Base-by-base conservation (phyloP, 768 basidiomycete species). In the Leucogyrophana mollusca region DNA sequence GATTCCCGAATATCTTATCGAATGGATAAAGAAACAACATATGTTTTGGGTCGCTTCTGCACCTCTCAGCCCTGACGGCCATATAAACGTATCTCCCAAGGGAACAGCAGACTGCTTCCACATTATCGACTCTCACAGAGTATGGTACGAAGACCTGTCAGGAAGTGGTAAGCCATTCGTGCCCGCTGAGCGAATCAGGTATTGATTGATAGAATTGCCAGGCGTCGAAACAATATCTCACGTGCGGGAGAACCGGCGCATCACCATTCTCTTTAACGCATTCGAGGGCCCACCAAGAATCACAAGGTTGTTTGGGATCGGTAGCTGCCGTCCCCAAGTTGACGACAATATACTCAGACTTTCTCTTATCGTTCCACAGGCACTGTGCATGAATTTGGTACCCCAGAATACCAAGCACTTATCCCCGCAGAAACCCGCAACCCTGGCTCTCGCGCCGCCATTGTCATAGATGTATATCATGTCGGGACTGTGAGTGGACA, bases 91-190 rank as follows among this genome's bases (percentile, higher is more conserved):
- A 2, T 86, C 83, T 1, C 83, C 86, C 1, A 87, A 89, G 58
- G 82, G 82, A 20, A 70, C 79, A n/a, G 68, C 73, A 45, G 79
- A 80, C 23, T 79, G 77, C 7, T 85, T 89, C 58, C 82, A 82
- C 51, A 59, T 87, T 38, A 70, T 76, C 17, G 68, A 80, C 49
- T 61, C 73, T 7, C 74, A 68, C 40, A 69, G 64, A 44, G 83
- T 84, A 6, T 88, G 84, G 84, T 89, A 88, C 55, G 82, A 87
- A 52, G 85, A 88, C 58, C 67, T 86, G 24, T 75, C 77, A 5
- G 86, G 86, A 6, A 81, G 82, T 50, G 85, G 85, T 82, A 52
- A 33, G 67, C 20, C 30, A 43, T 43, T 9, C 14, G 16, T n/a
- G 10, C 17, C n/a, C n/a, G n/a, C n/a, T n/a, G n/a, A n/a, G n/a